These are phyloP conservation scores for Hyphodiscus sp. DNA, from an alignment of 2,329 filamentous ascomycete genomes.

Conservation along the genomic window DNA sequence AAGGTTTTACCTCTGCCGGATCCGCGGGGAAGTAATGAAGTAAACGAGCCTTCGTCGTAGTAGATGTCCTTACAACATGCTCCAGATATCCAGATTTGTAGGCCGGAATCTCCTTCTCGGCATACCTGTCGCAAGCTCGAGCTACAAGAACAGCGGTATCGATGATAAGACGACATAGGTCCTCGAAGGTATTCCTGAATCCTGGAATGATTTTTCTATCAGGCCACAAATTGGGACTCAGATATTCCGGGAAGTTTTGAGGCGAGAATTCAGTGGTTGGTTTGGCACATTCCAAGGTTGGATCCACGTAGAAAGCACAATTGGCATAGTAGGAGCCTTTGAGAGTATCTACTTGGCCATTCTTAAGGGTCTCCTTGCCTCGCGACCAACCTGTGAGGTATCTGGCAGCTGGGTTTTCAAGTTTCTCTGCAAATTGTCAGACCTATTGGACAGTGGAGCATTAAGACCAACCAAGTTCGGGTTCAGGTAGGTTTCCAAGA, in stretches of 20 bases:
- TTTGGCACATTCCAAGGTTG: conserved; percentile 52
- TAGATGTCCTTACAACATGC: conserved; percentile 76
- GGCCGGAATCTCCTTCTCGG: conserved; percentile 66
- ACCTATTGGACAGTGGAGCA: conserved; percentile 2
- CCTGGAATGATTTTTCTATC: conserved; percentile 60
- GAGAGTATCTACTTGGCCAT: conserved; percentile 69
- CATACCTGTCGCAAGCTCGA: conserved; percentile 82
- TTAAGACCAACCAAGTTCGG: conserved; percentile 58
- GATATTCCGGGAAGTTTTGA: conserved; percentile 76
- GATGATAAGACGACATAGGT: conserved; percentile 78
- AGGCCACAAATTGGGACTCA: conserved; percentile 88
- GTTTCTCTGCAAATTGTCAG: conserved; percentile 37
- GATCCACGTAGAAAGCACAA: conserved; percentile 69
- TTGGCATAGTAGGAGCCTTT: conserved; percentile 85
- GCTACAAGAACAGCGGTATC: conserved; percentile 86
- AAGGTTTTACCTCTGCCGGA: conserved; percentile 29
- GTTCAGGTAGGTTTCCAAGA: conserved; percentile 69
- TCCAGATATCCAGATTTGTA: conserved; percentile 79
- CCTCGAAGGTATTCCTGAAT: conserved; percentile 66
- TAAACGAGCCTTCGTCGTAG: conserved; percentile 83
- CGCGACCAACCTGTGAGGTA: conserved; percentile 71
- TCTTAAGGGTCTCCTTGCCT: conserved; percentile 74
- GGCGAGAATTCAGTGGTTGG: conserved; percentile 52
- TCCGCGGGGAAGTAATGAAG: conserved; percentile 83
- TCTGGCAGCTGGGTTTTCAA: conserved; percentile 54